phyloP scores from a whole-genome alignment of 768 basidiomycete genomes.

The Gautieria morchelliformis region DNA sequence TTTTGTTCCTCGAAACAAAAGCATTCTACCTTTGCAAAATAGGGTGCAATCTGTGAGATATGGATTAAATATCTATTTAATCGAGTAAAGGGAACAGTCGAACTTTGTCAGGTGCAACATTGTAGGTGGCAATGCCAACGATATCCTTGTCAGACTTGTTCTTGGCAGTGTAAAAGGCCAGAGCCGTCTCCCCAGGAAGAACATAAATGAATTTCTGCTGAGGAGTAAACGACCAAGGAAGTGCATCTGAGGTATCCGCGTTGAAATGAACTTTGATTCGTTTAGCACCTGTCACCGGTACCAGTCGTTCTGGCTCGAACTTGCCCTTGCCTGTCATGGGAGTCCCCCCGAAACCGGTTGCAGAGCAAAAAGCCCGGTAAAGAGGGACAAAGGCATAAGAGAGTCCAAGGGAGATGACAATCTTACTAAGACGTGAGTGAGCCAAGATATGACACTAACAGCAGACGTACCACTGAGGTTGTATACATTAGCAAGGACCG shows the following conservation, averaged over 20 bases:
- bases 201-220: slow-evolving; percentile 86
- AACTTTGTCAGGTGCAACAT: slow-evolving; percentile 92
- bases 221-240: slow-evolving; percentile 91
- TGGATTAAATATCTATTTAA: not conserved
- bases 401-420: slow-evolving; percentile 67
- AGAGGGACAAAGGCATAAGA: slow-evolving; percentile 97
- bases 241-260: slow-evolving; percentile 77
- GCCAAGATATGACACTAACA: not conserved
- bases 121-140: slow-evolving; percentile 98
- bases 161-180: slow-evolving; percentile 93
- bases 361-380: slow-evolving; percentile 96
- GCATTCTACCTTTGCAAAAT: slow-evolving; percentile 98
- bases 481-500: slow-evolving; percentile 76
- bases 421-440: slow-evolving; percentile 31
- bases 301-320: slow-evolving; percentile 77
- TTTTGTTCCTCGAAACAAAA: slow-evolving; percentile 99
- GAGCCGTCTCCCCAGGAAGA: slow-evolving; percentile 87
- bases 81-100: not conserved
- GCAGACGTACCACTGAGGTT: slow-evolving; percentile 59
- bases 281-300: slow-evolving; percentile 55
- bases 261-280: slow-evolving; percentile 95
- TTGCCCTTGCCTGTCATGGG: slow-evolving; percentile 82
- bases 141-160: slow-evolving; percentile 80
- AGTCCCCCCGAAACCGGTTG: slow-evolving; percentile 94
- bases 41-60: slow-evolving; percentile 76